These are phyloP conservation scores for Pseudogymnoascus sp. DNA, from an alignment of 2,329 filamentous ascomycete species.

Conservation along the genomic window DNA sequence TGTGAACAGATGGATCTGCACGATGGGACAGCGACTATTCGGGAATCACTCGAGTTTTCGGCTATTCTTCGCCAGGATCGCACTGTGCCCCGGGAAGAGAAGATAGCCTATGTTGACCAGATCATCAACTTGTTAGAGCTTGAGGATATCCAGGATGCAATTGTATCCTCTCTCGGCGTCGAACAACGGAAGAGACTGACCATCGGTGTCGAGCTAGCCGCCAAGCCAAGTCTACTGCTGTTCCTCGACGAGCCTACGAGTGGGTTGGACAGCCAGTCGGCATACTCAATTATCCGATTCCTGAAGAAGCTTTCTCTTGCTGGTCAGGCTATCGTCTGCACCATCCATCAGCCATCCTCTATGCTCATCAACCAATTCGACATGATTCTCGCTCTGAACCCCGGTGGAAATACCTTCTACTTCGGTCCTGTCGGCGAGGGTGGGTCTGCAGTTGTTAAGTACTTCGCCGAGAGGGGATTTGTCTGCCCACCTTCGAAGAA, in stretches of 20 bases:
- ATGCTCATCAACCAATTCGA: conserved; percentile 52
- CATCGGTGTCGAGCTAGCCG: conserved; percentile 51
- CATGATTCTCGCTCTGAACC: conserved; percentile 55
- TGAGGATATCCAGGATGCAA: conserved; percentile 58
- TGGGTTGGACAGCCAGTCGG: conserved; percentile 56
- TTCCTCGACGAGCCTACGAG: conserved; percentile 57
- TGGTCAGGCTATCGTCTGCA: conserved; percentile 48
- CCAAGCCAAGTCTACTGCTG: conserved; percentile 50
- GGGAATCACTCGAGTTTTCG: conserved; percentile 81
- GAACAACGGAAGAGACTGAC: conserved; percentile 57
- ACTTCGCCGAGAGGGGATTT: conserved; percentile 55
- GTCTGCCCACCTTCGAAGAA: conserved; percentile 46
- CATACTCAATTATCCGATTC: conserved; percentile 57
- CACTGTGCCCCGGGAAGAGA: conserved; percentile 63
- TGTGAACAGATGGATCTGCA: conserved; percentile 91
- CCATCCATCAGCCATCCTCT: conserved; percentile 49
- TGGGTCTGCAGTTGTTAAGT: conserved; percentile 48
- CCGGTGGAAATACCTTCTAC: conserved; percentile 60
- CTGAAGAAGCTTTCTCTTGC: conserved; percentile 52
- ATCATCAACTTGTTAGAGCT: conserved; percentile 58
- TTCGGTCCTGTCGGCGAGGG: conserved; percentile 60
- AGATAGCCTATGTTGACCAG: conserved; percentile 79
- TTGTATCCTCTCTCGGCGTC: conserved; percentile 55
- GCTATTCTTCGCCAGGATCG: conserved; percentile 81
- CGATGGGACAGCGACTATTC: conserved; percentile 72